phyloP scores from a whole-genome alignment of 106 monocot genomes.

The Dactylorhiza incarnata region DNA sequence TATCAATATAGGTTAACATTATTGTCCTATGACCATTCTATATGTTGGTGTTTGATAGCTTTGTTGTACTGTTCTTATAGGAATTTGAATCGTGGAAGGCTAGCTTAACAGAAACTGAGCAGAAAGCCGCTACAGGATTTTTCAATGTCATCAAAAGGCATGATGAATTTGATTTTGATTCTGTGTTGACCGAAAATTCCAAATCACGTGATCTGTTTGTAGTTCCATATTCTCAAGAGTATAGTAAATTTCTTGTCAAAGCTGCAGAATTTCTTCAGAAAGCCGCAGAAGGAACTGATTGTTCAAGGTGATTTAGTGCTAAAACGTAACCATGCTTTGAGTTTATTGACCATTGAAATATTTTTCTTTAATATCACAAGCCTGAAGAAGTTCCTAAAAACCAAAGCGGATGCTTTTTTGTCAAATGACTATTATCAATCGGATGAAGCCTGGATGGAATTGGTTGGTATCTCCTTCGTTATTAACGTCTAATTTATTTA shows the following conservation, averaged over 20 bases:
- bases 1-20: neutral
- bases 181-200: neutral
- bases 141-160: slow-evolving; percentile 85
- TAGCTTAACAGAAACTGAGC: slow-evolving; percentile 39
- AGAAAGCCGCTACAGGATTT: slow-evolving; percentile 64
- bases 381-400: slow-evolving; percentile 67
- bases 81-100: slow-evolving; percentile 86
- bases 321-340: neutral
- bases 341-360: neutral
- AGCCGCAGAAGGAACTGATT: slow-evolving; percentile 70
- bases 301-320: slow-evolving; percentile 47
- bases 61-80: slow-evolving; percentile 16
- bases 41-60: neutral
- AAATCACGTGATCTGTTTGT: slow-evolving; percentile 37
- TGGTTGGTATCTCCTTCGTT: slow-evolving; percentile 46
- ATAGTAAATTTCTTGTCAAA: slow-evolving; percentile 48
- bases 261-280: slow-evolving; percentile 56
- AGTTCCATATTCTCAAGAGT: slow-evolving; percentile 79
- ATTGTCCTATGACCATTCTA: neutral
- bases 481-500: neutral
- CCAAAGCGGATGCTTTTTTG: slow-evolving; percentile 86
- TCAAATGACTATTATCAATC: slow-evolving; percentile 98
- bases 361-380: slow-evolving; percentile 25
- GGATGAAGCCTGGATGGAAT: slow-evolving; percentile 94
- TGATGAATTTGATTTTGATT: slow-evolving; percentile 19